Evolutionary conservation across 2,329 filamentous ascomycete genomes (phyloP).

Genomic region (Microsporum canis): DNA sequence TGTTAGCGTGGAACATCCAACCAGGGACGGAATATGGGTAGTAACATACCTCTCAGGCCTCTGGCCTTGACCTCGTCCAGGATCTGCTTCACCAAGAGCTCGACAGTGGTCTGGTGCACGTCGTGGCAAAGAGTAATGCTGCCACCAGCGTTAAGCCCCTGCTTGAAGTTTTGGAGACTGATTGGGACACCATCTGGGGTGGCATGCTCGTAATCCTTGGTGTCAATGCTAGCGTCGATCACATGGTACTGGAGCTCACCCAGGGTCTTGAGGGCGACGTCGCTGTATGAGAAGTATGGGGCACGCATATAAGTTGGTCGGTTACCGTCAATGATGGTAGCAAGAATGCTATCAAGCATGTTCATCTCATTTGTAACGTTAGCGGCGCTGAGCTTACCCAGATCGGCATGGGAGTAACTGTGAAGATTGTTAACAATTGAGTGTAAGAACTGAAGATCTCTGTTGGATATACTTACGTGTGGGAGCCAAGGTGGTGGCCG

Average conservation of each 20-base stretch:
- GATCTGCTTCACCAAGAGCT: constrained; percentile 6
- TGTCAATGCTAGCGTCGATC: constrained; percentile 34
- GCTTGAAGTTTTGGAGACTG: constrained; percentile 2
- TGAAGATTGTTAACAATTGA: neutral
- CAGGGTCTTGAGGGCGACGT: constrained; percentile 27
- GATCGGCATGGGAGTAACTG: constrained; percentile 32
- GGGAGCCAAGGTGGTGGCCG: constrained; percentile 39
- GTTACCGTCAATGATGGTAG: constrained; percentile 30
- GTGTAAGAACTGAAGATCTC: neutral
- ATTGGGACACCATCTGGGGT: neutral
- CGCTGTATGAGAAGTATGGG: constrained; percentile 32
- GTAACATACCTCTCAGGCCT: constrained; percentile 4
- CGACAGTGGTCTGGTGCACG: constrained; percentile 7
- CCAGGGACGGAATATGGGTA: neutral
- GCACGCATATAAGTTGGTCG: constrained; percentile 40
- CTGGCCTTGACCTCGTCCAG: constrained; percentile 6
- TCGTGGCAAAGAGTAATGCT: constrained; percentile 5
- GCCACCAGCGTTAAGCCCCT: neutral
- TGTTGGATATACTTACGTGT: constrained; percentile 26
- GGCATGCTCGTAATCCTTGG: constrained; percentile 31
- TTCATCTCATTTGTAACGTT: constrained; percentile 32
- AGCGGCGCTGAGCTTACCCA: constrained; percentile 25
- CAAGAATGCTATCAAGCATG: constrained; percentile 31
- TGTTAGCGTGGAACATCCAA: neutral
- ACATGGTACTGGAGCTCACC: constrained; percentile 36